Base-by-base conservation (phyloP, 805 yeast species). In the Hanseniaspora clermontiae region DNA sequence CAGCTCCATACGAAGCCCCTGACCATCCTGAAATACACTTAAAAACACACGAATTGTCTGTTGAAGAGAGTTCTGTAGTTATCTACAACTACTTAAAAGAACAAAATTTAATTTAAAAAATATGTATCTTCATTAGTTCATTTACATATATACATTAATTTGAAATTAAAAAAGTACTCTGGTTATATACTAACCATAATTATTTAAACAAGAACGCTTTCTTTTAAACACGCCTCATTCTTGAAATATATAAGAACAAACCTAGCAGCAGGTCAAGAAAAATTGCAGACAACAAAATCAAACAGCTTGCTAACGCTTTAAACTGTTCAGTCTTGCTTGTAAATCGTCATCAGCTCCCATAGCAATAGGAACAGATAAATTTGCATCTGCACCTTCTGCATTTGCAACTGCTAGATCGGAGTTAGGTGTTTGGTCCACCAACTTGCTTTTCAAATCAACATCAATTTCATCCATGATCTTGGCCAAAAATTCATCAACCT, bases 391-490 rank as follows among this genome's bases (percentile, higher is more conserved):
- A 1, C 65, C 62, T n/a, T 50, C 58, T 12, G 43, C 24, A 24
- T 37, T 20, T n/a, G 37, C 29, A 4, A 7, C 5, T 2, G 43
- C 12, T 19, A 61, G 57, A 32, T 63, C 51, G 8, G 68, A 62
- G 2, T 71, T 73, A 24, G 70, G 70, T 5, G 84, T 82, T 1
- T 77, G 71, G 7, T 64, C 73, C 58, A 70, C 74, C 65, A 72
- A 68, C 66, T 78, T 72, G 43, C 76, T 70, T 58, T 74, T 71
- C 66, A 93, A 71, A 66, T 87, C 95, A 42, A 95, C 84, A 59
- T 97, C 99, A 65, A 93, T 88, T 68, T 93, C 98, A 67, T 93
- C 99, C 65, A 93, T 74, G 0, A 95, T 97, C 68, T 84, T 87
- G 65, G 83, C 81, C 51, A 95, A 93, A 52, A 90, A 84, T 64